These are phyloP conservation scores for Pseudopyrenochaeta lycopersici DNA, from an alignment of 2,329 filamentous ascomycete genomes.

Conservation along the genomic window DNA sequence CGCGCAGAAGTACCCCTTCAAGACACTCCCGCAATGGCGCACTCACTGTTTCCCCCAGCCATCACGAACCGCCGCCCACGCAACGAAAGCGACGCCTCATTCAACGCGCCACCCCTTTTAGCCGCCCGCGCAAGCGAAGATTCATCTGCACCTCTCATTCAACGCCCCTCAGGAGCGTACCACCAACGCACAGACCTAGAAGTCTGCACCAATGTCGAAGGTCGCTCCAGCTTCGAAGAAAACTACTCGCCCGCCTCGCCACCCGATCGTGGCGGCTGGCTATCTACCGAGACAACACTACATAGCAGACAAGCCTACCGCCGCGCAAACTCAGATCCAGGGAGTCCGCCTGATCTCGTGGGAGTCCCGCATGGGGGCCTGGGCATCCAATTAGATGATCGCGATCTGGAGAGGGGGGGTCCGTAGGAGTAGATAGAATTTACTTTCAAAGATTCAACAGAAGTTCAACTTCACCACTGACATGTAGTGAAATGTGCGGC, in stretches of 20 bases:
- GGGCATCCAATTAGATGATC: slow-evolving; percentile 11
- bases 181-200: slow-evolving; percentile 9
- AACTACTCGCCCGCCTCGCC: background rate
- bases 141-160: slow-evolving; percentile 10
- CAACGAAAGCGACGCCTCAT: slow-evolving; percentile 16
- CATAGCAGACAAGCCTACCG: slow-evolving; percentile 20
- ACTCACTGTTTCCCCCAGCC: slow-evolving; percentile 28
- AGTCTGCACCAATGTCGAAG: slow-evolving; percentile 6
- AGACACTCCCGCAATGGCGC: slow-evolving; percentile 29
- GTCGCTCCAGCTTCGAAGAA: slow-evolving; percentile 1
- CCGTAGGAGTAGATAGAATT: background rate
- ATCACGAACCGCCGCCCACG: slow-evolving; percentile 15
- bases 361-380: slow-evolving; percentile 4
- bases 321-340: slow-evolving; percentile 21
- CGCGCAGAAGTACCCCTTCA: slow-evolving; percentile 4
- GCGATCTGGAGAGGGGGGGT: slow-evolving; percentile 11
- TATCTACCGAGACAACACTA: slow-evolving; percentile 6
- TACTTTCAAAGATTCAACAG: too few species aligned
- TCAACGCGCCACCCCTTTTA: background rate
- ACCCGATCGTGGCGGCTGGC: slow-evolving; percentile 8
- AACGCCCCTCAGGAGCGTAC: slow-evolving; percentile 17
- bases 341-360: slow-evolving; percentile 10
- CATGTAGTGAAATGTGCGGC: too few species aligned
- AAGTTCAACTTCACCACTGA: too few species aligned
- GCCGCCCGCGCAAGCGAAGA: slow-evolving; percentile 1